phyloP scores from a whole-genome alignment of 495 filamentous ascomycete genomes.

The Hypoxylon subgilvum region DNA sequence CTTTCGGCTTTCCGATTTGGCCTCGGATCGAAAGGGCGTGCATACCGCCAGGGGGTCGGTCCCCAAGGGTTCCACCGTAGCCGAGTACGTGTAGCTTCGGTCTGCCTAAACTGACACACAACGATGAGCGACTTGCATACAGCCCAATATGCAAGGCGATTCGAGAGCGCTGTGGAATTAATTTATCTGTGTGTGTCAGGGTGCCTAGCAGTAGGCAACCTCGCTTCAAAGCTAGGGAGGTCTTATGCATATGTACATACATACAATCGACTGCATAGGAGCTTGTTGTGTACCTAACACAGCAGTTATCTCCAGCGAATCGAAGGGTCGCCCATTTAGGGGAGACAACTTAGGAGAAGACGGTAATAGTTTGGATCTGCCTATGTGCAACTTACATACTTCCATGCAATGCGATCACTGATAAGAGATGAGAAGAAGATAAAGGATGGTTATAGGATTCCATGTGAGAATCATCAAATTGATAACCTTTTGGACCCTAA shows the following conservation, averaged over 20 bases:
- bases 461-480: neutral
- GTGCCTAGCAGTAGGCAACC: no score
- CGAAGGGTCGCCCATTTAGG: neutral
- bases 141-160: conserved; percentile 16
- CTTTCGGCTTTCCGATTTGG: conserved; percentile 36
- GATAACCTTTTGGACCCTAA: no score
- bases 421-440: conserved; percentile 22
- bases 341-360: conserved; percentile 5
- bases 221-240: no score
- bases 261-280: neutral
- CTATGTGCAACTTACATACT: no score
- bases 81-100: conserved; percentile 37
- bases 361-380: no score
- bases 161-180: conserved; percentile 22
- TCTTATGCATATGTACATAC: neutral
- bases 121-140: conserved; percentile 23
- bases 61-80: conserved; percentile 20
- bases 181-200: conserved; percentile 9
- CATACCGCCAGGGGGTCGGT: conserved; percentile 22
- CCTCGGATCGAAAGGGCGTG: conserved; percentile 36
- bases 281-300: neutral
- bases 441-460: conserved; percentile 7
- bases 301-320: conserved; percentile 34
- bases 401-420: conserved; percentile 19
- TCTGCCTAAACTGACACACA: conserved; percentile 31